phyloP scores from a whole-genome alignment of 2,329 filamentous ascomycete species.

The Thielaviopsis euricoi region DNA sequence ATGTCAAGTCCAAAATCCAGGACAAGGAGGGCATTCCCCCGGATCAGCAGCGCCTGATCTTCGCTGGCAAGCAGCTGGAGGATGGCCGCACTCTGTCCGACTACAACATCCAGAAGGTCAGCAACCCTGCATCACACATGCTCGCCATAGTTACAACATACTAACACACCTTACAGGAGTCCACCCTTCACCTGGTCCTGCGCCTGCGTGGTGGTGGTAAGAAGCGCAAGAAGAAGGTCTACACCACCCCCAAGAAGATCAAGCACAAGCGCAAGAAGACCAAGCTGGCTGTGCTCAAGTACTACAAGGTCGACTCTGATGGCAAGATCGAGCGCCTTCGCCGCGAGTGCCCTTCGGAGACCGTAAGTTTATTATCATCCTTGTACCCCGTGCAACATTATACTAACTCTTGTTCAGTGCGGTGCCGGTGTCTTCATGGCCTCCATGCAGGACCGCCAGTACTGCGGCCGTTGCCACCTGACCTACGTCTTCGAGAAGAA shows the following conservation, averaged over 20 bases:
- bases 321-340: constrained; percentile 99
- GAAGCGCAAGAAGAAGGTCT: constrained; percentile 99
- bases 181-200: constrained; percentile 92
- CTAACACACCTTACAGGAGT: constrained; percentile 20
- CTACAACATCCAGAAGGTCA: constrained; percentile 99
- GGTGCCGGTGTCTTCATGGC: constrained; percentile 99
- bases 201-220: constrained; percentile 97
- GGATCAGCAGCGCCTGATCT: constrained; percentile 98
- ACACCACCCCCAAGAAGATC: constrained; percentile 99
- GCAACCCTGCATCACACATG: neutral
- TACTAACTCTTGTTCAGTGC: constrained; percentile 40
- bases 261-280: constrained; percentile 99
- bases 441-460: constrained; percentile 98
- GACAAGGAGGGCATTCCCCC: constrained; percentile 99
- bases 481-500: constrained; percentile 60
- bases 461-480: constrained; percentile 65
- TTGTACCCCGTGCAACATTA: neutral
- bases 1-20: constrained; percentile 97
- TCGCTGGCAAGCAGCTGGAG: constrained; percentile 99
- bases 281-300: constrained; percentile 99
- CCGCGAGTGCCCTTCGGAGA: constrained; percentile 87
- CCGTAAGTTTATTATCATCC: constrained; percentile 39
- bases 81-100: constrained; percentile 97
- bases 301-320: constrained; percentile 99
- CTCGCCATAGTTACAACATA: neutral